Conservation (phyloP, 306 rosid genomes). For the Psophocarpus tetragonolobus region DNA sequence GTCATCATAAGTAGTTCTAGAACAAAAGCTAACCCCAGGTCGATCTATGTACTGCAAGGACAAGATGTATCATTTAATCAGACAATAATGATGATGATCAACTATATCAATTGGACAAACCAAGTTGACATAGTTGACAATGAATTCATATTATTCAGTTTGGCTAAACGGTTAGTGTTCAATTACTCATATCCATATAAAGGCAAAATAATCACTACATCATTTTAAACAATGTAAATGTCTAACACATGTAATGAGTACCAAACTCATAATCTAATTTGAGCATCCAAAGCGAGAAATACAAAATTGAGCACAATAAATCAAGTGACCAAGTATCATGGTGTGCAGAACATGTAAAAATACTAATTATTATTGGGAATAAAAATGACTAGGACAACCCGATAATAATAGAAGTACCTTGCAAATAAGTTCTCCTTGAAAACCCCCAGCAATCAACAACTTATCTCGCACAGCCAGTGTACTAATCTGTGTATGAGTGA, state of each 20-base stretch:
- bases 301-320: not conserved
- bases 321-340: not conserved
- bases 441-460: conserved; percentile 79
- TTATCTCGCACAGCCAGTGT: conserved; percentile 78
- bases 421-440: conserved; percentile 89
- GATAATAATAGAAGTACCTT: conserved; percentile 49
- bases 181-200: conserved; percentile 8
- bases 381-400: not conserved
- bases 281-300: not conserved
- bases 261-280: not conserved
- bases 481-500: conserved; percentile 72
- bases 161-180: not conserved
- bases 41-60: conserved; percentile 72
- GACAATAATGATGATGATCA: not conserved
- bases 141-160: not conserved
- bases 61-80: not conserved
- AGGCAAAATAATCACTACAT: not conserved
- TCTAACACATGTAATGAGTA: not conserved
- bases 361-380: not conserved
- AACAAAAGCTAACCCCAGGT: conserved; percentile 76
- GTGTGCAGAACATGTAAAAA: not conserved
- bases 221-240: not conserved
- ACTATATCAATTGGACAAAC: not conserved
- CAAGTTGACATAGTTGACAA: not conserved
- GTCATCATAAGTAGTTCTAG: conserved; percentile 69